Base-by-base conservation (phyloP, 2,329 filamentous ascomycete species). In the Dendrostoma leiphaemia region DNA sequence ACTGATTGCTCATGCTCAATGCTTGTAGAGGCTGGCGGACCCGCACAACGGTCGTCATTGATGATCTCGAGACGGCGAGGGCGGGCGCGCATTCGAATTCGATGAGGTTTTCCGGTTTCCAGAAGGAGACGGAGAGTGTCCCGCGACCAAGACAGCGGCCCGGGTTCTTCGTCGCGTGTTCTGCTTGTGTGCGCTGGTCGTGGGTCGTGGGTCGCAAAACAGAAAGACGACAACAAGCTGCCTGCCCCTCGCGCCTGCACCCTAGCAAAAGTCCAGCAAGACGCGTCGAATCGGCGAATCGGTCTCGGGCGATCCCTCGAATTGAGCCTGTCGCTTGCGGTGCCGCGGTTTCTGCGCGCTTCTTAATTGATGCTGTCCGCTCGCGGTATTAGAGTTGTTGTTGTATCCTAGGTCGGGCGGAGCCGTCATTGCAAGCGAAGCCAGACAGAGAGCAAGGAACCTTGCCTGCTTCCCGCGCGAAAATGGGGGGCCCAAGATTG, bases 1-100 rank as follows among this genome's bases (percentile, higher is more conserved):
- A 72, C 74, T 77, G 76, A 72, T 82, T 84, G 76, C 75, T 82
- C 84, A 87, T 87, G 78, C 82, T 87, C 78, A 85, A 75, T 69
- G 82, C 74, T 81, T 85, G 77, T 73, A 86, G 75, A 75, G 82
- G 81, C 73, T 79, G 78, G 69, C 82, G 82, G 68, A 79, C 80
- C 71, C 78, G 79, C 71, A 86, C 76, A 72, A 86, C 76, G 71
- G 84, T 86, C 83, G 84, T 86, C 84, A 87, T 87, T 82, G 82
- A 85, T 80, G 78, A 43, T 48, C 17, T 45, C 34, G n/a, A n/a
- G n/a, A n/a, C n/a, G n/a, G 40, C 43, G 28, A 32, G 32, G 35
- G 35, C 35, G 44, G 35, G 31, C 34, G 48, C 55, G 55, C 55
- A 57, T 55, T 45, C 51, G 28, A 46, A 40, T 17, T 31, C 4